Evolutionary conservation across 441 rosid species (phyloP), one percentile per base, ranked within the genome.

Genomic region (Bruguiera hainesii): DNA sequence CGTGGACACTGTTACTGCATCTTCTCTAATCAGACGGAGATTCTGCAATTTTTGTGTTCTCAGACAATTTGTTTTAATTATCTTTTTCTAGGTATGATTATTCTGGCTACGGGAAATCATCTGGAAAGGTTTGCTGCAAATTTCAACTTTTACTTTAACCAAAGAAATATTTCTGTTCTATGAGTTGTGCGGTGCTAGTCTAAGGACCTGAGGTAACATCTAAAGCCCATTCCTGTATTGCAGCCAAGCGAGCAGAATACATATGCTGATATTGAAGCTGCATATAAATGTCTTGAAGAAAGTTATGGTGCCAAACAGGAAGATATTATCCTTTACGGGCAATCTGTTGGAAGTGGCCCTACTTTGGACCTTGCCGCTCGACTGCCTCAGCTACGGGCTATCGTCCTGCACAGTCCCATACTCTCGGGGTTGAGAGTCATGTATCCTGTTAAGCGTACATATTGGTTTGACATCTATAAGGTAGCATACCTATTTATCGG

Each of bases 401-500:
- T 92, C 50, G 93, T 95, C 73, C 85, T 95, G 68, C 99, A 95
- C 69, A 90, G 98, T 78, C 97, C 99, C 50, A 95, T 95, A 76
- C 95, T 90, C 56, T 95, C 99, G 0, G 98, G 99, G 53, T 79
- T 95, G 63, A 82, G 99, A 79, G 99, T 95, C 69, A 90, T 95
- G 98, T 92, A 90, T 79, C 97, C 98, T 66, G 95, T 92, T n/a
- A 92, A 85, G 84, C 86, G 89, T 33, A 82, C 99, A 16, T 95
- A 92, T 75, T 92, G 98, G 98, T 95, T 95, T 39, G 99, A 92
- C 79, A 95, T 95, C 66, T 95, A 86, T 81, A 95, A 92, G 98
- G 99, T 90, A 78, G 75, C 60, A 18, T n/a, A 16, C 48, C 26
- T 55, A 56, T 46, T 56, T 48, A 35, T 65, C 49, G 6, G 68